Conservation (phyloP, 2,329 filamentous ascomycete genomes). For the Aspergillus vadensis region DNA sequence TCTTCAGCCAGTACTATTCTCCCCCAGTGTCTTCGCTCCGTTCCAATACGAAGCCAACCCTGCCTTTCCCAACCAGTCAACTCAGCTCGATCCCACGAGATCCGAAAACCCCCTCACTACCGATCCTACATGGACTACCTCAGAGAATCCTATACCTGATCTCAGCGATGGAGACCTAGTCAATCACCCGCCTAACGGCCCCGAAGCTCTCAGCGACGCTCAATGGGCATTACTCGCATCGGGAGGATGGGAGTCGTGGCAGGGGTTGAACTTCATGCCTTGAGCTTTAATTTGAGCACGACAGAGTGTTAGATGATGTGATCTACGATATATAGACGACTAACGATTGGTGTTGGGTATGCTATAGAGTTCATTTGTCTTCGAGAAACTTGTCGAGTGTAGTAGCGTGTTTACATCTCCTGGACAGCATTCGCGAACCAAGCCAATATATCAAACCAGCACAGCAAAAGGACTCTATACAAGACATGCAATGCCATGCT, state of each 20-base stretch:
- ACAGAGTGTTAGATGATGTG: neutral
- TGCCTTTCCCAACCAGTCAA: slow-evolving; percentile 20
- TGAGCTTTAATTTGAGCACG: neutral
- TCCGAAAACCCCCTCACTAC: slow-evolving; percentile 13
- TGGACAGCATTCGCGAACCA: neutral
- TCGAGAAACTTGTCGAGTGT: neutral
- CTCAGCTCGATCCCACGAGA: slow-evolving; percentile 17
- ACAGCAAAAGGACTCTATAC: neutral
- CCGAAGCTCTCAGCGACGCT: slow-evolving; percentile 35
- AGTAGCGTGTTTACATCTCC: neutral
- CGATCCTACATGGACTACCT: slow-evolving; percentile 29
- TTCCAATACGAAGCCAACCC: slow-evolving; percentile 7
- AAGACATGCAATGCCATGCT: neutral
- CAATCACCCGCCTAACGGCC: slow-evolving; percentile 21
- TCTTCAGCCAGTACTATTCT: neutral
- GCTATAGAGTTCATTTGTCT: too few relatives aligned
- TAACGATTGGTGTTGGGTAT: neutral
- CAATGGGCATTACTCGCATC: slow-evolving; percentile 39
- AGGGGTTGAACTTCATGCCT: neutral
- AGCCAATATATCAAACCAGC: neutral
- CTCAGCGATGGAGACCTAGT: slow-evolving; percentile 17
- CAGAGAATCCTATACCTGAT: slow-evolving; percentile 14
- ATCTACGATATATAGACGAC: neutral
- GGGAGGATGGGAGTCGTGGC: slow-evolving; percentile 23
- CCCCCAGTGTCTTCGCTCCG: neutral